These are phyloP conservation scores for Psilocybe mexicana DNA, from an alignment of 1,284 basidiomycete genomes.

Conservation along the genomic window DNA sequence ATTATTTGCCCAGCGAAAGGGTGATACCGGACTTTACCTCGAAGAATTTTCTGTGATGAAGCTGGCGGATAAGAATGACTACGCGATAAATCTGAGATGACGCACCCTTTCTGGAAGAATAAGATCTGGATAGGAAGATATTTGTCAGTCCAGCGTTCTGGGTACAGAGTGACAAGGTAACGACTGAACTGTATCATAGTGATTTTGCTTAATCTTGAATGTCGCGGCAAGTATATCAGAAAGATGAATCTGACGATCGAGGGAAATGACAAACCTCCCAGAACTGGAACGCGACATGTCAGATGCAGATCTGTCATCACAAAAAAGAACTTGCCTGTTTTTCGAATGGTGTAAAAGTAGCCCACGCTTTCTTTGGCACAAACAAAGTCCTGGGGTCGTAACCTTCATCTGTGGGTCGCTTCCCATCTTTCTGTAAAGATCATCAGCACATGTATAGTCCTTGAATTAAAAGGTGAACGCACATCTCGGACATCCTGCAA, in stretches of 20 bases:
- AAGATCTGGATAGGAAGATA: slow-evolving; percentile 55
- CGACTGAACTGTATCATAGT: slow-evolving; percentile 76
- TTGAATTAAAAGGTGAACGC: slow-evolving; percentile 23
- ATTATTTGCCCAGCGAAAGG: background rate
- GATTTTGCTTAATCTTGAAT: slow-evolving; percentile 85
- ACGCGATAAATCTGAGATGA: slow-evolving; percentile 26
- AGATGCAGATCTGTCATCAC: background rate
- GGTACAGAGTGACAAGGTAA: background rate
- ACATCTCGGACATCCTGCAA: slow-evolving; percentile 78
- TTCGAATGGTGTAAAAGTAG: slow-evolving; percentile 92
- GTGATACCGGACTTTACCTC: slow-evolving; percentile 43
- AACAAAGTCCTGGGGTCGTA: slow-evolving; percentile 92
- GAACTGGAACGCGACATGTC: slow-evolving; percentile 51
- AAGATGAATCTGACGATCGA: background rate
- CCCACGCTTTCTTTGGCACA: slow-evolving; percentile 82
- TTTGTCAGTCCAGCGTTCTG: background rate
- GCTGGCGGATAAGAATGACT: slow-evolving; percentile 1
- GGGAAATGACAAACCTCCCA: slow-evolving; percentile 66
- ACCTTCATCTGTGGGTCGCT: slow-evolving; percentile 78
- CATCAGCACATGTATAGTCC: background rate
- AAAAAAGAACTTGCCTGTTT: slow-evolving; percentile 60
- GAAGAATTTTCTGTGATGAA: slow-evolving; percentile 58
- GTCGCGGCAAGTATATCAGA: background rate
- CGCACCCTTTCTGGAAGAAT: slow-evolving; percentile 96
- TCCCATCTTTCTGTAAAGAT: slow-evolving; percentile 72